Evolutionary conservation across 1,284 basidiomycete species (phyloP).

Genomic region (Ustilago trichophora): DNA sequence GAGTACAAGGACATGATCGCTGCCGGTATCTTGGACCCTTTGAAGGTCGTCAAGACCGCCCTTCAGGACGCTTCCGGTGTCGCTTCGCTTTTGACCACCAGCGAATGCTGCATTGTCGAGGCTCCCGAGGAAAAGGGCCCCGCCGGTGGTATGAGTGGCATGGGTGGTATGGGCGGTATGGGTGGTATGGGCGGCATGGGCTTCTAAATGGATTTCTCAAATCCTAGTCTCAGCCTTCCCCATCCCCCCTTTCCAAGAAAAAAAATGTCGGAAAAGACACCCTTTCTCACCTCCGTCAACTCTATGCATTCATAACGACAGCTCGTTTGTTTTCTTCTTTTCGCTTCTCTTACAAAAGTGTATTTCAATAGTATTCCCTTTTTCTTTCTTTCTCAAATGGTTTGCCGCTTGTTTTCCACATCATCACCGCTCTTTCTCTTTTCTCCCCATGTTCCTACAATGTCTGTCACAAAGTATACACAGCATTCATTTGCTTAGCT

Average conservation of each 20-base stretch:
- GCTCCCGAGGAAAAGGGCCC: conserved; percentile 83
- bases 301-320: background rate
- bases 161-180: conserved; percentile 67
- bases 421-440: conserved; percentile 22
- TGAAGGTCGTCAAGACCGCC: conserved; percentile 65
- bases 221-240: too few relatives aligned
- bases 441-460: too few relatives aligned
- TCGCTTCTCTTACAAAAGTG: conserved; percentile 25
- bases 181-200: conserved; percentile 66
- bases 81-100: conserved; percentile 88
- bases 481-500: too few relatives aligned
- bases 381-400: background rate
- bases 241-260: too few relatives aligned
- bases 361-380: conserved; percentile 46
- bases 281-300: too few relatives aligned
- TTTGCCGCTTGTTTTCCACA: too few relatives aligned
- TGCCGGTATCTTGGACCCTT: conserved; percentile 81
- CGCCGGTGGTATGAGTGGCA: conserved; percentile 66
- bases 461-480: too few relatives aligned
- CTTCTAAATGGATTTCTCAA: conserved; percentile 59
- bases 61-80: conserved; percentile 70
- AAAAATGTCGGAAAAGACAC: too few relatives aligned
- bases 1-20: conserved; percentile 95
- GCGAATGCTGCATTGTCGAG: conserved; percentile 91
- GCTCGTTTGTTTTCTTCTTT: too few relatives aligned